Base-by-base conservation (phyloP, 2,329 filamentous ascomycete genomes). In the Calonectria honghensis region DNA sequence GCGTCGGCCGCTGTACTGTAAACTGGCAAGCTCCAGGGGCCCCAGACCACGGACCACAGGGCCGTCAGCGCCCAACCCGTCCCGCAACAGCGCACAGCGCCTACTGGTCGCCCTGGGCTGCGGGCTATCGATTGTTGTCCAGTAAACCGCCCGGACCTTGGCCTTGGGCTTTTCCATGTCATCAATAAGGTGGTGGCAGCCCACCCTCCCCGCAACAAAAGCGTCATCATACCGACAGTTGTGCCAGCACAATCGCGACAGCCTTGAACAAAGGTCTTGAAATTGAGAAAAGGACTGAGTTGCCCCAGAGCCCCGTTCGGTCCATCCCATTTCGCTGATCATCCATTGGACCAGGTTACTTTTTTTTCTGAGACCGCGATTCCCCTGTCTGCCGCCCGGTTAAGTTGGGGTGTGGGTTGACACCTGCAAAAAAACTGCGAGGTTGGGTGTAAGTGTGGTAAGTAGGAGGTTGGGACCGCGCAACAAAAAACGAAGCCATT, bases 391-490 rank as follows among this genome's bases (percentile, higher is more conserved):
- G 39, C 68, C 41, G 68, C 50, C 61, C 52, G 70, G 61, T 68
- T 72, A 70, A 68, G 75, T 75, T 77, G 64, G 74, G 76, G 74
- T 75, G 75, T 68, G 65, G 65, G 75, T 68, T 72, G 64, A 76
- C 74, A 64, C 57, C 63, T 70, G 67, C 77, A 77, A 74, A 81
- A 81, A 78, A 79, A 76, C 74, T 68, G 73, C 81, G 83, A 82
- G 83, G 83, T 74, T 84, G 82, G 82, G 76, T 81, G 79, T 82
- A 83, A 83, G 82, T 83, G 76, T 81, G 83, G 83, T 80, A 83
- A 84, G 82, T 83, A 77, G 82, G 83, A 84, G 83, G 83, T 82
- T 84, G 83, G 83, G 83, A 80, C 41, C 20, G 65, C 52, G 68
- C 72, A 71, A 51, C 70, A 73, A 48, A 74, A 75, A 73, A 76